phyloP scores from a whole-genome alignment of 805 yeast species.

The Danielia reshetovae region DNA sequence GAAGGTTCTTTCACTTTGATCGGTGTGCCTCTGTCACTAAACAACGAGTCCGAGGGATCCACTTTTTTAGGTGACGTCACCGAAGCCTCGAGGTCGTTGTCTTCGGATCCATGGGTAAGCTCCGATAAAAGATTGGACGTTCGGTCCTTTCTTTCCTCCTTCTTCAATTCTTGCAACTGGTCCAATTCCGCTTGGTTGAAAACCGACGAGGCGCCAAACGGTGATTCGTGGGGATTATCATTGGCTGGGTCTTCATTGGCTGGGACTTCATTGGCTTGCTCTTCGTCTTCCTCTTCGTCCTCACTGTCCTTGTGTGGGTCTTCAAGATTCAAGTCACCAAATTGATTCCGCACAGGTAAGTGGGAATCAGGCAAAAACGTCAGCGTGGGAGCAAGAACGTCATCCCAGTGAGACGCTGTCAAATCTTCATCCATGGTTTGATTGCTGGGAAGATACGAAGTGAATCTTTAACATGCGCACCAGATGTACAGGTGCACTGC shows the following conservation, averaged over 20 bases:
- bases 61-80: conserved; percentile 13
- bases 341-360: conserved; percentile 6
- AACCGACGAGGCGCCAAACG: not conserved
- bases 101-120: conserved; percentile 12
- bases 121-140: conserved; percentile 12
- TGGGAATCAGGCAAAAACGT: conserved; percentile 3
- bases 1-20: conserved; percentile 20
- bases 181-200: conserved; percentile 18
- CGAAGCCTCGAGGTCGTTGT: conserved; percentile 5
- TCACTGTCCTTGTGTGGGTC: conserved; percentile 11
- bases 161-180: conserved; percentile 28
- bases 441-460: too few species aligned
- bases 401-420: conserved; percentile 61
- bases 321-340: conserved; percentile 12
- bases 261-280: conserved; percentile 8
- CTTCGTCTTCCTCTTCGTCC: conserved; percentile 5
- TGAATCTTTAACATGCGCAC: too few species aligned
- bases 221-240: conserved; percentile 3
- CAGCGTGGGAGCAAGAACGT: conserved; percentile 37
- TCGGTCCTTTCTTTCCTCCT: conserved; percentile 30
- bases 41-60: conserved; percentile 25
- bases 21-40: conserved; percentile 26
- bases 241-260: conserved; percentile 8
- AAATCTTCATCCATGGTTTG: conserved; percentile 46
- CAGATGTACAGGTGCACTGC: too few species aligned